These are phyloP conservation scores for Gossypium stocksii DNA, from an alignment of 345 rosid genomes.

Conservation along the genomic window DNA sequence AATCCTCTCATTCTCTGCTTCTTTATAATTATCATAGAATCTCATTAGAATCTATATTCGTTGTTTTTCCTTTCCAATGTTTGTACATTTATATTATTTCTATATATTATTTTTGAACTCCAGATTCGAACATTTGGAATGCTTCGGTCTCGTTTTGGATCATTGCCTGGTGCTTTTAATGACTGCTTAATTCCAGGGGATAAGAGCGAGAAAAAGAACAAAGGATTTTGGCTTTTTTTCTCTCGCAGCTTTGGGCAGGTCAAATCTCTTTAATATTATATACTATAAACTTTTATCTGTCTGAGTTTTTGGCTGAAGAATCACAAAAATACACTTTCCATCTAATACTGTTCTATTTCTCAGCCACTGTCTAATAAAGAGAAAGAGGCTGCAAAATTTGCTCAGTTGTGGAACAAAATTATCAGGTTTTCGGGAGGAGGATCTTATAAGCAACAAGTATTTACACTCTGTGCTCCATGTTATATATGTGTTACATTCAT, in stretches of 20 bases:
- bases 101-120: slow-evolving; percentile 16
- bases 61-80: no score
- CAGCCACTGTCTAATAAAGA: slow-evolving; percentile 63
- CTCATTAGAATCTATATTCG: neutral
- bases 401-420: slow-evolving; percentile 97
- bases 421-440: slow-evolving; percentile 96
- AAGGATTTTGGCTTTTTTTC: slow-evolving; percentile 62
- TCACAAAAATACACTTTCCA: neutral
- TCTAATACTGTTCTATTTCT: slow-evolving; percentile 6
- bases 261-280: slow-evolving; percentile 8
- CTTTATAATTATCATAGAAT: neutral
- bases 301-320: neutral
- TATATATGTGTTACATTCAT: neutral
- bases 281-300: neutral
- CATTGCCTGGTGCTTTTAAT: slow-evolving; percentile 91
- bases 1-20: neutral
- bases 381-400: slow-evolving; percentile 87
- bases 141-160: slow-evolving; percentile 92
- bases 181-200: slow-evolving; percentile 74
- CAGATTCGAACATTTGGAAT: slow-evolving; percentile 98
- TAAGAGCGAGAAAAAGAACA: slow-evolving; percentile 56
- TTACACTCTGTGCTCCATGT: neutral
- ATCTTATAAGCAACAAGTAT: slow-evolving; percentile 80
- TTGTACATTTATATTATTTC: slow-evolving; percentile 7
- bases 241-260: slow-evolving; percentile 59